phyloP scores from a whole-genome alignment of 2,329 filamentous ascomycete species.

The Pseudogymnoascus verrucosus region DNA sequence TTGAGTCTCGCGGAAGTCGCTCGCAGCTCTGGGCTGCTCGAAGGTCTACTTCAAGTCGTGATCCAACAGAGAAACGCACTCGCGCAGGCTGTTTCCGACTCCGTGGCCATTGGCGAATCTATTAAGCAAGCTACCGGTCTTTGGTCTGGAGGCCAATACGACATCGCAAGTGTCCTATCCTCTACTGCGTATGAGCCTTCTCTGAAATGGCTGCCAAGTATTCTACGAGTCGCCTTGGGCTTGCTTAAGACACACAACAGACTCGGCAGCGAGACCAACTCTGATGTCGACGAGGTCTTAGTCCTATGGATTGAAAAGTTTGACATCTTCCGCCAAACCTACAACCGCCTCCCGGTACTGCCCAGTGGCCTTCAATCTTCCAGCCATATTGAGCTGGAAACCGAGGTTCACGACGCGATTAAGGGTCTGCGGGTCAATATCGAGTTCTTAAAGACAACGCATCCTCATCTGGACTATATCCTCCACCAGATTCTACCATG shows the following conservation, averaged over 20 bases:
- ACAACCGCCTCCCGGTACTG: slow-evolving; percentile 38
- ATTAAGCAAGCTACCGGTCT: slow-evolving; percentile 27
- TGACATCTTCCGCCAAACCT: slow-evolving; percentile 34
- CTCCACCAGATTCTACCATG: slow-evolving; percentile 60
- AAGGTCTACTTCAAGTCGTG: slow-evolving; percentile 67
- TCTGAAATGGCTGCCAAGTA: slow-evolving; percentile 55
- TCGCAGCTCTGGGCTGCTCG: slow-evolving; percentile 75
- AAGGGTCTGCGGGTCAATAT: slow-evolving; percentile 20
- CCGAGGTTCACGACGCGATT: slow-evolving; percentile 14
- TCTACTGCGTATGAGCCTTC: neutral
- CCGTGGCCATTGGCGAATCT: slow-evolving; percentile 18
- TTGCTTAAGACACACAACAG: slow-evolving; percentile 60
- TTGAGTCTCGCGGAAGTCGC: slow-evolving; percentile 71
- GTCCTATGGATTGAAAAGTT: slow-evolving; percentile 43
- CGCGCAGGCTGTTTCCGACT: slow-evolving; percentile 13
- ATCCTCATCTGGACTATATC: slow-evolving; percentile 56
- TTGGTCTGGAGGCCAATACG: slow-evolving; percentile 33
- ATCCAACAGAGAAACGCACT: slow-evolving; percentile 48
- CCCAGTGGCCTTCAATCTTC: slow-evolving; percentile 43
- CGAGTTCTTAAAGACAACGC: slow-evolving; percentile 24
- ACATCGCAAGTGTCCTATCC: slow-evolving; percentile 12
- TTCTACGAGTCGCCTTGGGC: slow-evolving; percentile 54
- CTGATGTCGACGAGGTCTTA: slow-evolving; percentile 37
- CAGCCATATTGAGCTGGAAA: slow-evolving; percentile 22
- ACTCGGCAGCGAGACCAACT: slow-evolving; percentile 40